Base-by-base conservation (phyloP, 495 filamentous ascomycete species). In the Aspergillus sparsus region DNA sequence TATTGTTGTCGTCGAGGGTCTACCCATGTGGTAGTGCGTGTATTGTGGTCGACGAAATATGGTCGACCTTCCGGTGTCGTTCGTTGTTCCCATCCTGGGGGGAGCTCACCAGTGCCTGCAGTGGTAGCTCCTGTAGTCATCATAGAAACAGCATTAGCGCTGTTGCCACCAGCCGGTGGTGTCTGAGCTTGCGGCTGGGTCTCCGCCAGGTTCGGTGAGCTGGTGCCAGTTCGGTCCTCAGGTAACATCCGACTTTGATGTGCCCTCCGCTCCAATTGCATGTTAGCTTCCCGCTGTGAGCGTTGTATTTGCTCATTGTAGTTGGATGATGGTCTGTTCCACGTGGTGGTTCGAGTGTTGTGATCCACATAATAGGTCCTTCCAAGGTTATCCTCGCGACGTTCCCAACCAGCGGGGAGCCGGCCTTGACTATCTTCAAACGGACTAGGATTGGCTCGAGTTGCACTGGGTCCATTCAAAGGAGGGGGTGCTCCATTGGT, bases 1-100 rank as follows among this genome's bases (percentile, higher is more conserved):
- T 96, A 98, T 73, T 98, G 94, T 77, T 97, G 93, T 49, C 94
- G 89, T 55, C 94, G 89, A 32, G 94, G 94, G 71, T 98, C 94
- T n/a, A 98, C 94, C 94, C 94, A 98, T 6, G 94, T 98, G 7
- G 94, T 98, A 6, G 95, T 98, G 56, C 94, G 87, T 13, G 95
- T 98, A 72, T 98, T 98, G 76, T 98, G 94, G 71, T 98, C 94
- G n/a, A 98, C 94, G 74, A 97, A 98, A 73, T 98, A 98, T 18
- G 93, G 78, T 53, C 94, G 84, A 33, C 93, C 93, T 80, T 98
- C 94, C 2, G 94, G 92, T 5, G 94, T 98, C 69, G 89, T 90
- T 64, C 94, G 83, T 69, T 97, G 92, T 73, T 98, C 94, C 94
- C 94, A 98, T 36, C 92, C 90, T 36, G 94, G 85, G 16, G 94